These are phyloP conservation scores for Malus sylvestris DNA, from an alignment of 306 rosid species.

Conservation along the genomic window DNA sequence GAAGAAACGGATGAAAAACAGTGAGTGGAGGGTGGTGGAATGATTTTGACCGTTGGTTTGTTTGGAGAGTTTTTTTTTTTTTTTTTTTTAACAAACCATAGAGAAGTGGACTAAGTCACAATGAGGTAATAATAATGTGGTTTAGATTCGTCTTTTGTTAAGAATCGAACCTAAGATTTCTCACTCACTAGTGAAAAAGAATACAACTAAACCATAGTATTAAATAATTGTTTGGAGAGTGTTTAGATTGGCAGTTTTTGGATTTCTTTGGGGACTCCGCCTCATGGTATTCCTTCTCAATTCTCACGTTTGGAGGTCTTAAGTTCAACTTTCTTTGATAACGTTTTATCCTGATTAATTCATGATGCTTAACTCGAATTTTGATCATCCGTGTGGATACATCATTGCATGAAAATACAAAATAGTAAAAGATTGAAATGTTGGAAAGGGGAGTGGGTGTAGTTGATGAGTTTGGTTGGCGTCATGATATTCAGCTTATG, in stretches of 20 bases:
- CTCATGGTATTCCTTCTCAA: no score
- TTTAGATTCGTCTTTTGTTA: rapidly evolving
- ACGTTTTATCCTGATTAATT: no score
- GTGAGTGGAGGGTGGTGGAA: neutral
- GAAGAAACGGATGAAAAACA: neutral
- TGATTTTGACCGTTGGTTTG: neutral
- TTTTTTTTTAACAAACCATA: no score
- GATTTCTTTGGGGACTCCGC: neutral
- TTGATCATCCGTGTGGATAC: no score
- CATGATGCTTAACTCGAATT: no score
- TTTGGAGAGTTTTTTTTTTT: neutral
- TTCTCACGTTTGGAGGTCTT: no score
- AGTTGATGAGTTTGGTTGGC: neutral
- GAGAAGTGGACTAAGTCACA: no score
- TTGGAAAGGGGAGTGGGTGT: neutral
- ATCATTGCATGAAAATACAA: no score
- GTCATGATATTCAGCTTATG: neutral
- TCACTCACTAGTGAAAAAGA: no score
- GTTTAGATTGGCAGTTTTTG: neutral
- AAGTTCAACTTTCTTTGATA: no score
- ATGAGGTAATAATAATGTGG: no score
- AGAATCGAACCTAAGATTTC: no score
- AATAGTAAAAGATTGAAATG: neutral
- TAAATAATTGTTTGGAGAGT: neutral
- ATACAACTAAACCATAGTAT: rapidly evolving